Evolutionary conservation across 768 basidiomycete genomes (phyloP).

Genomic region (Agaricus bisporus): DNA sequence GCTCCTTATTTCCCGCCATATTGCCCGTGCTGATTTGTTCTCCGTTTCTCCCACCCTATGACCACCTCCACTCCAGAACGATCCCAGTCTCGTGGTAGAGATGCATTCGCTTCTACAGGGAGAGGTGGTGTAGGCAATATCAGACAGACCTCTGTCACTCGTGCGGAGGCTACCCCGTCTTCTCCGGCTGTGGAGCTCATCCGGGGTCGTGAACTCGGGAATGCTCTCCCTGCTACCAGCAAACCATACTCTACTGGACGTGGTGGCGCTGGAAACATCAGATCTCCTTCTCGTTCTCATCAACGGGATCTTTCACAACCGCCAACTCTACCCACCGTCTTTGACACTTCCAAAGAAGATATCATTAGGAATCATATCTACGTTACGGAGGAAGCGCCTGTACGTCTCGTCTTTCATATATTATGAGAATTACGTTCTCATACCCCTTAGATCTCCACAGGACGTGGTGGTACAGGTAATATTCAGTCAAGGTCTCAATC

Average conservation of each 20-base stretch:
- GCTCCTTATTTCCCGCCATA: neutral
- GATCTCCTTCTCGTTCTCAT: slow-evolving; percentile 63
- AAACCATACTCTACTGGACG: slow-evolving; percentile 59
- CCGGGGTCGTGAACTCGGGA: slow-evolving; percentile 57
- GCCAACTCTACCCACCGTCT: slow-evolving; percentile 18
- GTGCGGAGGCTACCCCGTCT: slow-evolving; percentile 19
- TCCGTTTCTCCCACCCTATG: neutral
- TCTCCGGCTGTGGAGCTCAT: slow-evolving; percentile 49
- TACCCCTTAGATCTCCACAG: slow-evolving; percentile 42
- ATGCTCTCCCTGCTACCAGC: neutral
- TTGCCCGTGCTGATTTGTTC: neutral
- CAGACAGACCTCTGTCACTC: slow-evolving; percentile 38
- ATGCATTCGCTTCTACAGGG: slow-evolving; percentile 50
- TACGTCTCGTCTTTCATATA: slow-evolving; percentile 18
- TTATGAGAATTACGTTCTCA: neutral
- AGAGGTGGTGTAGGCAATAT: slow-evolving; percentile 71
- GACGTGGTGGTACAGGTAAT: slow-evolving; percentile 64
- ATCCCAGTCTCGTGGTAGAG: slow-evolving; percentile 55
- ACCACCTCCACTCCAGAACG: slow-evolving; percentile 24
- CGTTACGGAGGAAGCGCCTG: slow-evolving; percentile 25
- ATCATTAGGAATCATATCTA: slow-evolving; percentile 31
- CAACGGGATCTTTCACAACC: slow-evolving; percentile 14
- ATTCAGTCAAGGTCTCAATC: slow-evolving; percentile 52
- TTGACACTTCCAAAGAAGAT: slow-evolving; percentile 30
- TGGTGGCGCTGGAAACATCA: slow-evolving; percentile 83